These are phyloP conservation scores for Lyophyllum atratum DNA, from an alignment of 768 basidiomycete species.

Conservation along the genomic window DNA sequence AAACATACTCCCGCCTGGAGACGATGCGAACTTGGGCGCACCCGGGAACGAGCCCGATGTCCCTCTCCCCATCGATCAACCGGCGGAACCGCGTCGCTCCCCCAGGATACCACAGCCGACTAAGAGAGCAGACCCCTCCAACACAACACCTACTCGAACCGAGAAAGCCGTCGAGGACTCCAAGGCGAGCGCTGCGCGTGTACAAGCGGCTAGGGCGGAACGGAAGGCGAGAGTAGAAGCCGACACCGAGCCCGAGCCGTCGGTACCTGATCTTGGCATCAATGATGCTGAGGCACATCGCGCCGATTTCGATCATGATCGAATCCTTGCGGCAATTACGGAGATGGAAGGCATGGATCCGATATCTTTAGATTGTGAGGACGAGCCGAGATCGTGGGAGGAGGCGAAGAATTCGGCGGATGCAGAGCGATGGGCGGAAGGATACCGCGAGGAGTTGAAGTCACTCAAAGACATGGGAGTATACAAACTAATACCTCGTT, in stretches of 20 bases:
- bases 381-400: slow-evolving; percentile 14
- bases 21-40: too few species aligned
- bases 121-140: not conserved
- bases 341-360: slow-evolving; percentile 6
- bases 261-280: not conserved
- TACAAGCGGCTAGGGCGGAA: slow-evolving; percentile 2
- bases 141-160: not conserved
- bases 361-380: not conserved
- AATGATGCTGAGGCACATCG: not conserved
- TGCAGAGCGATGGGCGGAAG: slow-evolving; percentile 17
- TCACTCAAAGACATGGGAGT: slow-evolving; percentile 26
- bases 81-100: not conserved
- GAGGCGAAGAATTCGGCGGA: slow-evolving; percentile 27
- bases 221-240: not conserved
- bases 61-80: not conserved
- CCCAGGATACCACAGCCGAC: not conserved
- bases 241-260: not conserved
- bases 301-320: not conserved
- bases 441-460: slow-evolving; percentile 25
- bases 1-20: too few species aligned
- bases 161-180: slow-evolving; percentile 5
- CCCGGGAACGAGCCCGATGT: too few species aligned
- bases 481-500: slow-evolving; percentile 25
- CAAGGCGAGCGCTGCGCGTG: not conserved
- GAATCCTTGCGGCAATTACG: not conserved